phyloP scores from a whole-genome alignment of 352 stramenopile genomes.

The Globisporangium emineosum region DNA sequence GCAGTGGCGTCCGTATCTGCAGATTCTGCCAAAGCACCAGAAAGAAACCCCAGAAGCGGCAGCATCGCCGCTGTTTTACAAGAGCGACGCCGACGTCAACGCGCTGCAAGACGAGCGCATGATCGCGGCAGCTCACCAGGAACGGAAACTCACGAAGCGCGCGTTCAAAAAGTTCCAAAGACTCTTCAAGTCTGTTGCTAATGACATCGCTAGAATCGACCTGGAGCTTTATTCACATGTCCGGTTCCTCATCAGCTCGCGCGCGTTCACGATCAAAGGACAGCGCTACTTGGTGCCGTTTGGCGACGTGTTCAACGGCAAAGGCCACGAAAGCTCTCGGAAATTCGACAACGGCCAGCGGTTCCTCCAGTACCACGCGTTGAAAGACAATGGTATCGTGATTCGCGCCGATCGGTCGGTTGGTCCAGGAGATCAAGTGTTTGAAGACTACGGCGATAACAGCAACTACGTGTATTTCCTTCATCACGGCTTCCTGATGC shows the following conservation, averaged over 20 bases:
- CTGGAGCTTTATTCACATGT: slow-evolving; percentile 36
- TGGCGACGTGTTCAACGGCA: slow-evolving; percentile 86
- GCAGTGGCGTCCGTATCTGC: slow-evolving; percentile 51
- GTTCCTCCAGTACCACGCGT: slow-evolving; percentile 61
- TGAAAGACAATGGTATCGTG: slow-evolving; percentile 37
- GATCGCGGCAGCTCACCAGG: slow-evolving; percentile 22
- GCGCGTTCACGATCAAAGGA: slow-evolving; percentile 77
- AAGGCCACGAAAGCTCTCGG: slow-evolving; percentile 29
- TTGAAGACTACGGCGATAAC: slow-evolving; percentile 96
- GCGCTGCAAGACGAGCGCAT: slow-evolving; percentile 51
- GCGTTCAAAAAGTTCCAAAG: slow-evolving; percentile 42
- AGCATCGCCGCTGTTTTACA: slow-evolving; percentile 42
- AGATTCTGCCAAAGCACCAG: slow-evolving; percentile 34
- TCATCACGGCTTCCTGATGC: slow-evolving; percentile 91
- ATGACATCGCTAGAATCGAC: not conserved
- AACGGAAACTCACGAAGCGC: slow-evolving; percentile 25
- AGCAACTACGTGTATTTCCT: slow-evolving; percentile 87
- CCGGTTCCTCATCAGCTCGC: slow-evolving; percentile 65
- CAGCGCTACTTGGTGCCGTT: slow-evolving; percentile 81
- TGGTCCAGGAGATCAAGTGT: slow-evolving; percentile 49
- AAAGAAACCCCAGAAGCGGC: not conserved
- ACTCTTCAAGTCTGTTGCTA: slow-evolving; percentile 31
- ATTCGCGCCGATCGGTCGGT: slow-evolving; percentile 68
- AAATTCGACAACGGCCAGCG: slow-evolving; percentile 37
- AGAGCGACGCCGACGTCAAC: slow-evolving; percentile 20